A percentile compares a stretch with the other conserved stretches of the same genome.
These are phyloP conservation scores for Pseudisothecium myosuroides DNA, from an alignment of 225 moss, liverwort and hornwort genomes.

Conservation along the genomic window DNA sequence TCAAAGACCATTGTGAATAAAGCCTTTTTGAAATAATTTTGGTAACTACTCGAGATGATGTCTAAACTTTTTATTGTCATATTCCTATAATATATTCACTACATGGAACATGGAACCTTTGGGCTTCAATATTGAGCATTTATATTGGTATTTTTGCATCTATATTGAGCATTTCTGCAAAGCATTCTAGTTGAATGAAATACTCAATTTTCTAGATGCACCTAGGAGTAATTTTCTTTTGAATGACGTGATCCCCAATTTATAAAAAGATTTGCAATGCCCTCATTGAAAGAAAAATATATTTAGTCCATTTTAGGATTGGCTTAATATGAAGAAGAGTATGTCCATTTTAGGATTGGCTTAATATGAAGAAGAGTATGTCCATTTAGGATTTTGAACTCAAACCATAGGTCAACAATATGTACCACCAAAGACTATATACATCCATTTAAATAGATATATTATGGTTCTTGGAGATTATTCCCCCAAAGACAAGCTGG, in stretches of 20 bases:
- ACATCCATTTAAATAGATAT: neutral
- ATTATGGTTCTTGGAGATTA: neutral
- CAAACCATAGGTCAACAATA: no score
- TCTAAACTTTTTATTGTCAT: neutral
- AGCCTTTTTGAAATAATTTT: neutral
- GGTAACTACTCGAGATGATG: neutral
- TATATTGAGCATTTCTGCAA: neutral
- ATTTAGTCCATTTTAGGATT: neutral
- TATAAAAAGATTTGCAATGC: neutral
- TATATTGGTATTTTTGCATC: neutral
- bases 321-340: neutral
- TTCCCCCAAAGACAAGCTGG: no score
- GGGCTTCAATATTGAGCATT: no score
- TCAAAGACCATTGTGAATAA: neutral
- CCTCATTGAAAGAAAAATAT: neutral
- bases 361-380: neutral
- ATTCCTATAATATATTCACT: neutral
- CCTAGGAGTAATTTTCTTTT: neutral
- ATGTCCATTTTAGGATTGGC: neutral
- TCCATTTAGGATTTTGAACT: accelerated
- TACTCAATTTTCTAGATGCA: neutral
- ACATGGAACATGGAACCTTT: neutral
- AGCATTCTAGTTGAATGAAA: neutral
- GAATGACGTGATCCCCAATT: accelerated
- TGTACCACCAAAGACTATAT: neutral